Conservation (phyloP, 208 protist species). For the Acanthamoeba triangularis region DNA sequence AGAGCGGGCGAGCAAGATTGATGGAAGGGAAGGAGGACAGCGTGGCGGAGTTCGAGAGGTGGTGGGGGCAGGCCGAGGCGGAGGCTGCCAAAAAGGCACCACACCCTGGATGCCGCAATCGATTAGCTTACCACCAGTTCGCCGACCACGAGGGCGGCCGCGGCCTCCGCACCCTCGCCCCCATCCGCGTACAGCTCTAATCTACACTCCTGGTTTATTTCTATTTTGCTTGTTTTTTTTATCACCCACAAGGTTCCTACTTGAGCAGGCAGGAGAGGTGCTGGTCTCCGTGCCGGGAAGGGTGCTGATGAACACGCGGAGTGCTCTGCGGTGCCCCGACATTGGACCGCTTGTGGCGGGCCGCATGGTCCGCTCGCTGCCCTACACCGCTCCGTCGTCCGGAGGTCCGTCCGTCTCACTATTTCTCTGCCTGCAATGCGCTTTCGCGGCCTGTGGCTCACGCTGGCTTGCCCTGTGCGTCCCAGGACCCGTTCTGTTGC, state of each 20-base stretch:
- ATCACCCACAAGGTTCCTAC: not conserved
- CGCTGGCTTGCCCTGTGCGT: not conserved
- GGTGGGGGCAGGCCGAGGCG: not conserved
- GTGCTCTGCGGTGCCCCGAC: not conserved
- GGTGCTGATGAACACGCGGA: slow-evolving; percentile 57
- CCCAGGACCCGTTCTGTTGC: not conserved
- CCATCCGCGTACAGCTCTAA: not conserved
- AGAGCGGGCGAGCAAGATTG: too few relatives aligned
- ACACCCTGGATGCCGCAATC: not conserved
- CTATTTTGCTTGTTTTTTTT: not conserved
- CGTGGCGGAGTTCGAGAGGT: not conserved
- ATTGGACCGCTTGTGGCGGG: not conserved
- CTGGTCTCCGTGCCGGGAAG: not conserved
- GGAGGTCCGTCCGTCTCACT: not conserved
- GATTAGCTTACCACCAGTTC: not conserved
- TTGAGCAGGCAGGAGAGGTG: not conserved
- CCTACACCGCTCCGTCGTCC: not conserved
- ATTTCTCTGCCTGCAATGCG: too few relatives aligned
- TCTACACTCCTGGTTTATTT: not conserved
- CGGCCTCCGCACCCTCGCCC: not conserved
- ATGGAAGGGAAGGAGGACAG: not conserved
- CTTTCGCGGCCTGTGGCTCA: not conserved
- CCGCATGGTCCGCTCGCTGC: slow-evolving; percentile 17
- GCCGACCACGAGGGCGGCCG: not conserved
- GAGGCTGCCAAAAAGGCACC: not conserved